Evolutionary conservation across 2,329 filamentous ascomycete genomes (phyloP), one percentile per base, ranked within the genome.

Genomic region (Penicillium glabrum): DNA sequence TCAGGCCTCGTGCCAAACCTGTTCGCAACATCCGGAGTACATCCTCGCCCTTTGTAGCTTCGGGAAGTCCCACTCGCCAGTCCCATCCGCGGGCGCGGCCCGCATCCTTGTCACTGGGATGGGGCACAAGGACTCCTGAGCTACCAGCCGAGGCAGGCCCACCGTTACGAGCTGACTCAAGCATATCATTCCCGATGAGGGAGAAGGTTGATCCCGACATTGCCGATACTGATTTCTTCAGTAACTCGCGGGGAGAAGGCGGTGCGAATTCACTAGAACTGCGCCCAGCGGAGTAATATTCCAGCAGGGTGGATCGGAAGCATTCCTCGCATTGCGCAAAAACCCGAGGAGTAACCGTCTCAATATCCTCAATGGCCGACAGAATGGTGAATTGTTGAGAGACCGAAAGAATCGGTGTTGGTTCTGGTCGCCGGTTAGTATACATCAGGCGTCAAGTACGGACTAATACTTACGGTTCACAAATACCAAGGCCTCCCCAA

Each of bases 401-500:
- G 6, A 89, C 81, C 0, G 83, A 86, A 49, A 96, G 80, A n/a
- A 86, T 74, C 2, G 78, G 79, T 19, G 79, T 80, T 24, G 86
- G 79, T 69, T 84, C 77, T 79, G 60, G 23, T 60, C 49, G n/a
- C 10, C 16, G 16, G 43, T 67, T 43, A 69, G 67, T 57, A 60
- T 46, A 21, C 43, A 19, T n/a, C 31, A 44, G 37, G 16, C 23
- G 3, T 37, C 16, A 24, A 13, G n/a, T 19, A 44, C 26, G 39
- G 11, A 41, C 8, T 5, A 35, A 47, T 46, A 72, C 73, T 72
- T 70, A 80, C 80, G 80, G 67, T 87, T 85, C 58, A 96, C 79
- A 59, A 96, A 90, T 1, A 91, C 84, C 3, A 93, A 84, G 0
- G 88, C 86, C 76, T 98, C 93, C 51, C 91, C 93, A 1, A 98